Evolutionary conservation across 768 basidiomycete genomes (phyloP), one percentile per base, ranked within the genome.

Genomic region (Tylopilus balloui): DNA sequence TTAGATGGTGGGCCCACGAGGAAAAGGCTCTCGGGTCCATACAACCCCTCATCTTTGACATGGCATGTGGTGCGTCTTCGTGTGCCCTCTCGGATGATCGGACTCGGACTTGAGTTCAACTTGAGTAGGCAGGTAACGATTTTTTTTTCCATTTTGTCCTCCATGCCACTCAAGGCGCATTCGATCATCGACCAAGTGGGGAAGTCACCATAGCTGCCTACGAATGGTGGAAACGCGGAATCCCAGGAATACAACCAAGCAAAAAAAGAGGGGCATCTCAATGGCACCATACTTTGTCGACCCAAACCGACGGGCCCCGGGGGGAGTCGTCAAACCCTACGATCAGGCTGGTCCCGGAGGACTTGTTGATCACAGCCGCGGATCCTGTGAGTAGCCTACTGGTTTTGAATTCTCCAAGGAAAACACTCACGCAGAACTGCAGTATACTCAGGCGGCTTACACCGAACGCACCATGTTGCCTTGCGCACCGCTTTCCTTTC

Each of bases 391-490:
- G 62, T 3, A n/a, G 14, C 27, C 19, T 32, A 9, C 4, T 20
- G n/a, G 20, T 14, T n/a, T n/a, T 14, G 9, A 42, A 15, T 13
- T 17, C 14, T 45, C 55, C 24, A 44, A 42, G 43, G 32, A 42
- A 34, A 42, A 39, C 37, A 47, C 58, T 50, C 54, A 62, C 45
- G 50, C 35, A 24, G 51, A 19, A 39, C 15, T 11, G 12, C 59
- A 87, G 79, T 86, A 76, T 60, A 88, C 86, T 0, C 70, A 73
- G 6, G 71, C 71, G 44, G 83, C 84, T 3, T 86, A 82, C 64
- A 60, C 65, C 10, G 69, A 76, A 12, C 74, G 83, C 19, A 83
- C 82, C 4, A 70, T 70, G 3, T 67, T 78, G 14, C 65, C 73
- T 17, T 86, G 84, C 47, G 73, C 80, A 20, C 60, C 77, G 5